These are phyloP conservation scores for Didymella glomerata DNA, from an alignment of 2,329 filamentous ascomycete species.

Conservation along the genomic window DNA sequence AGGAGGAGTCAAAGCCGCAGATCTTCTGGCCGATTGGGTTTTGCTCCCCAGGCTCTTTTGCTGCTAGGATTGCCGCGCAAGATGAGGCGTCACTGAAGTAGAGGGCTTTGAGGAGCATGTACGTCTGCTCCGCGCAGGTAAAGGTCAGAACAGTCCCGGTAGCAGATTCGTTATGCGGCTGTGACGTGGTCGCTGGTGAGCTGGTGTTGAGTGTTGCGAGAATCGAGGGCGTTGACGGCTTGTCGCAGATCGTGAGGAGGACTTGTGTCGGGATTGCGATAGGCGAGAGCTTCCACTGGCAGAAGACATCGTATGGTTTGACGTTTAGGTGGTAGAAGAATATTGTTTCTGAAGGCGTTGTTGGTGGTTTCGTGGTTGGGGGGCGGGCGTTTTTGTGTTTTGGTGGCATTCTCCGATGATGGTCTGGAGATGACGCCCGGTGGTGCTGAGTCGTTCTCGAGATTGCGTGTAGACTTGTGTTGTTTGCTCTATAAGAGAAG, in stretches of 20 bases:
- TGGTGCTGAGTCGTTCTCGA: neutral
- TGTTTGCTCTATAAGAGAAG: neutral
- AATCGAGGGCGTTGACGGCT: neutral
- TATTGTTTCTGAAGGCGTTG: slow-evolving; percentile 3
- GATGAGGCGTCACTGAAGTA: neutral
- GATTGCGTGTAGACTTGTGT: too few relatives aligned
- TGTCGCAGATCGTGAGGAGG: neutral
- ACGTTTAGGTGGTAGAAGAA: slow-evolving; percentile 47
- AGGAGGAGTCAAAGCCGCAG: neutral
- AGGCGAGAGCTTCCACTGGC: slow-evolving; percentile 61
- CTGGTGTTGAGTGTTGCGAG: neutral
- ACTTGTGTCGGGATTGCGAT: slow-evolving; percentile 52
- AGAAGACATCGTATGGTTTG: slow-evolving; percentile 57
- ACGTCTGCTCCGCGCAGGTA: neutral
- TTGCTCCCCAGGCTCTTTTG: neutral
- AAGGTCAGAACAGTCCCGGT: neutral
- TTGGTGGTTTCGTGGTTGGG: neutral
- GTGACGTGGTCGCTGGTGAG: too few relatives aligned
- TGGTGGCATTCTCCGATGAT: neutral
- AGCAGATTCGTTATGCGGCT: too few relatives aligned
- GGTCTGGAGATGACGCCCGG: neutral
- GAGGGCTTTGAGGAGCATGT: neutral
- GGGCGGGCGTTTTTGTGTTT: slow-evolving; percentile 2
- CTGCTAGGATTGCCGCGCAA: neutral
- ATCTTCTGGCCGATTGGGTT: neutral